Percentiles rank a stretch among this genome's conserved stretches.
Conservation (phyloP, 2,329 filamentous ascomycete genomes). For the Nemania sp. region DNA sequence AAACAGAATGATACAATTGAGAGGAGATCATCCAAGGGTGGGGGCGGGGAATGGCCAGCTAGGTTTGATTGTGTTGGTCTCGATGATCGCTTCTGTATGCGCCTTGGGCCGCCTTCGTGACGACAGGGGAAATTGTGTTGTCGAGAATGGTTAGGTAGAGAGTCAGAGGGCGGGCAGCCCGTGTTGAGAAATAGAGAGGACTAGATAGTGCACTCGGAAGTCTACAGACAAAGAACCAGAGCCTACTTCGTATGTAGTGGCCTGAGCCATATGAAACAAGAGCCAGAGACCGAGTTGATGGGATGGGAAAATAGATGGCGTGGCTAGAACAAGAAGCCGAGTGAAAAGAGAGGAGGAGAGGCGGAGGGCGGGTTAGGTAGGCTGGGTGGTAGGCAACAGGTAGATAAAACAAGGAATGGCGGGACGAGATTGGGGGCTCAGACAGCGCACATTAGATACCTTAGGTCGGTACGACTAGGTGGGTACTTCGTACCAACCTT, state of each 20-base stretch:
- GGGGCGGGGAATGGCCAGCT: slow-evolving; percentile 20
- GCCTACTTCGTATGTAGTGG: background rate
- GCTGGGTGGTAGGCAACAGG: slow-evolving; percentile 3
- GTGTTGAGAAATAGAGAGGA: too few relatives aligned
- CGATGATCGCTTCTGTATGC: slow-evolving; percentile 19
- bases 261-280: background rate
- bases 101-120: slow-evolving; percentile 2
- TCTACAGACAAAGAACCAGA: background rate
- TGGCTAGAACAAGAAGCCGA: background rate
- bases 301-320: background rate
- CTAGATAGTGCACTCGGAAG: background rate
- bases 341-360: background rate
- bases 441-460: too few relatives aligned
- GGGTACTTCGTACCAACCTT: too few relatives aligned
- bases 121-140: background rate
- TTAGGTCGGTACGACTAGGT: too few relatives aligned
- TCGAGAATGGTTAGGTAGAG: background rate
- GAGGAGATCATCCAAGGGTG: slow-evolving; percentile 17
- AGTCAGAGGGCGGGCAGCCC: background rate
- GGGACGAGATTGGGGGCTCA: slow-evolving; percentile 9
- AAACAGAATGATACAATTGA: slow-evolving; percentile 20
- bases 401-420: slow-evolving; percentile 14
- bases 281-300: background rate
- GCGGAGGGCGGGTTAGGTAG: slow-evolving; percentile 8
- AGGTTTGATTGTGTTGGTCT: slow-evolving; percentile 11